Evolutionary conservation across 2,329 filamentous ascomycete species (phyloP).

Genomic region (Arthrobotrys iridis): DNA sequence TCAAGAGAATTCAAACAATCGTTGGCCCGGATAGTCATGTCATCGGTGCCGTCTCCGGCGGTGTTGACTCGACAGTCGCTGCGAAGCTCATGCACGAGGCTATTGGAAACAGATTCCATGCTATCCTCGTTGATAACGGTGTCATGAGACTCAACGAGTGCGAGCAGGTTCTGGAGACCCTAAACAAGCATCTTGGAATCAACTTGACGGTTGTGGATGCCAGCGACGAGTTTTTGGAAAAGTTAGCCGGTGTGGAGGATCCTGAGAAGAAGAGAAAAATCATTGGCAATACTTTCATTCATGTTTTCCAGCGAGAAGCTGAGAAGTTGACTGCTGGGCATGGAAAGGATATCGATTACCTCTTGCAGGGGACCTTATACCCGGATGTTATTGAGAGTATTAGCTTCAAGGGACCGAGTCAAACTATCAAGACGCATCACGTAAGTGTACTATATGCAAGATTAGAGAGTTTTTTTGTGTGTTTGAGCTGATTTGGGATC

Average conservation of each 20-base stretch:
- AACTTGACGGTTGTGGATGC: conserved; percentile 89
- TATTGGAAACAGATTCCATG: conserved; percentile 85
- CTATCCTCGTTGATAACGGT: conserved; percentile 85
- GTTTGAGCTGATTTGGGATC: background rate
- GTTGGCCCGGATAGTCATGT: conserved; percentile 86
- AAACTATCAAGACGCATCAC: conserved; percentile 79
- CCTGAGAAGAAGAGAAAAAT: conserved; percentile 92
- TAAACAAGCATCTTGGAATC: conserved; percentile 82
- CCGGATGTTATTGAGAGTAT: conserved; percentile 77
- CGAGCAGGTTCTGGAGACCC: conserved; percentile 79
- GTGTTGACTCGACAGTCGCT: conserved; percentile 89
- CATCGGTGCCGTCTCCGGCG: conserved; percentile 80
- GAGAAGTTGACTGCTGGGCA: conserved; percentile 60
- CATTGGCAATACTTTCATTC: conserved; percentile 83
- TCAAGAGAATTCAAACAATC: conserved; percentile 79
- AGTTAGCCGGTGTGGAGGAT: conserved; percentile 78
- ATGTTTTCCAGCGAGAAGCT: conserved; percentile 83
- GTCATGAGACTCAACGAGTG: conserved; percentile 88
- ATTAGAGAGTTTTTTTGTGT: background rate
- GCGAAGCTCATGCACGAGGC: conserved; percentile 86
- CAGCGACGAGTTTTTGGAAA: conserved; percentile 77
- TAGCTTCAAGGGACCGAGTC: conserved; percentile 76
- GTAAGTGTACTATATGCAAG: conserved; percentile 58
- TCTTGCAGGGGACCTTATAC: conserved; percentile 87
- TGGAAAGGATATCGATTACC: conserved; percentile 82